Evolutionary conservation across 23 red algal species (phyloP).

Genomic region (Gracilaria domingensis): DNA sequence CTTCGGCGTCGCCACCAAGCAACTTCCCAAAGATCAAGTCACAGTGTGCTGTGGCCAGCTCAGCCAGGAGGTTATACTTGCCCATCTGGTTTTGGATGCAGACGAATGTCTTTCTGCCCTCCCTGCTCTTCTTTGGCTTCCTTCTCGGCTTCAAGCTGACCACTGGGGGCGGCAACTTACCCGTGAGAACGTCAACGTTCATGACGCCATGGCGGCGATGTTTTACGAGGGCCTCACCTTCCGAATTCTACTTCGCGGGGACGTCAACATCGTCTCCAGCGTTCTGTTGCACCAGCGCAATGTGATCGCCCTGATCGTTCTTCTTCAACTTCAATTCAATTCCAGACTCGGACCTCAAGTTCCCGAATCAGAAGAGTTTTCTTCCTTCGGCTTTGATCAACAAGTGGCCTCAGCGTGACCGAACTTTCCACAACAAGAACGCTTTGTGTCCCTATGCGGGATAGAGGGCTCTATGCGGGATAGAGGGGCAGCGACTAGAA

Average conservation of each 20-base stretch:
- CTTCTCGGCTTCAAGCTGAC: not conserved
- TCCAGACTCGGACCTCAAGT: not conserved
- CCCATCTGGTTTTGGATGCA: not conserved
- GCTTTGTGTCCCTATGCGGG: not conserved
- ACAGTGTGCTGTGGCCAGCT: not conserved
- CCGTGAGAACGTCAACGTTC: not conserved
- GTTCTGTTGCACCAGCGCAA: not conserved
- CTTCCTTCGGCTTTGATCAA: not conserved
- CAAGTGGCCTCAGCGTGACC: constrained; percentile 10
- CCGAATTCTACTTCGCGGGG: not conserved
- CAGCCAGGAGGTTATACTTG: constrained; percentile 9
- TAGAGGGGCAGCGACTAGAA: not conserved
- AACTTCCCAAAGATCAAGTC: constrained; percentile 25
- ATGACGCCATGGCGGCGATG: not conserved
- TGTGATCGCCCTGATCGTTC: not conserved
- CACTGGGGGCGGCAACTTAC: not conserved
- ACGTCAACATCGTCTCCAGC: not conserved
- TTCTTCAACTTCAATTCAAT: not conserved
- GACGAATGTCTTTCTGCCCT: not conserved
- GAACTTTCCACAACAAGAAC: constrained; percentile 21
- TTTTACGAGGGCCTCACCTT: not conserved
- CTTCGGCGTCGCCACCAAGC: constrained; percentile 12
- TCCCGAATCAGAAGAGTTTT: too few species aligned
- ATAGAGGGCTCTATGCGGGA: not conserved
- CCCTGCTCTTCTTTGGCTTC: not conserved